A percentile compares a stretch with the other conserved stretches of the same genome.
phyloP scores from a whole-genome alignment of 164 flowering plant genomes.

The Nymphaea colorata region DNA sequence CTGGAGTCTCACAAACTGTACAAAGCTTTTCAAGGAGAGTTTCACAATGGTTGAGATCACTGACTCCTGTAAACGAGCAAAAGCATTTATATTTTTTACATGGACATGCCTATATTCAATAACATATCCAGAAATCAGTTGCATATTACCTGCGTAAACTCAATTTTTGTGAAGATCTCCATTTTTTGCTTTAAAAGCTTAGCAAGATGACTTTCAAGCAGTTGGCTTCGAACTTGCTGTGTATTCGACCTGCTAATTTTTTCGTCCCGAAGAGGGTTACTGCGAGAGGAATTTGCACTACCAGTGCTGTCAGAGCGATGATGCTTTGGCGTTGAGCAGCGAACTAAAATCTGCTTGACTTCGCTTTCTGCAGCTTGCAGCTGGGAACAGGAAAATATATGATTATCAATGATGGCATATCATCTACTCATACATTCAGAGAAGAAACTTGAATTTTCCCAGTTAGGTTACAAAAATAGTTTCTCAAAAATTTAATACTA shows the following conservation, averaged over 20 bases:
- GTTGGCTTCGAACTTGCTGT: conserved; percentile 87
- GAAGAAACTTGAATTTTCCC: too few species aligned
- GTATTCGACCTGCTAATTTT: conserved; percentile 54
- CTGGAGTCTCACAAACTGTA: conserved; percentile 85
- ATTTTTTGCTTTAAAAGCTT: conserved; percentile 92
- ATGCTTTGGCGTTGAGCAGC: conserved; percentile 48
- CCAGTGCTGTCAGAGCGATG: conserved; percentile 88
- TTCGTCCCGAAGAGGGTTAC: conserved; percentile 83
- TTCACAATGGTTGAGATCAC: conserved; percentile 62
- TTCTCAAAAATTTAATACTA: too few species aligned
- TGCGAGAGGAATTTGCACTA: conserved; percentile 81
- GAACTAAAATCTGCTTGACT: conserved; percentile 77
- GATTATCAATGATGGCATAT: not conserved
- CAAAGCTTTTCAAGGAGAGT: conserved; percentile 86
- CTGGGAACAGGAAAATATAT: conserved; percentile 19
- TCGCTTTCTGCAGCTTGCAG: conserved; percentile 56
- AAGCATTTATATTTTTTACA: conserved; percentile 6
- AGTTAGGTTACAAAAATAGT: too few species aligned
- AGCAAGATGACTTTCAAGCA: conserved; percentile 93
- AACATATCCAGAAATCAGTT: not conserved
- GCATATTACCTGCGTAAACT: conserved; percentile 65
- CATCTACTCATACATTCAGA: too few species aligned
- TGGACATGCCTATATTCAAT: not conserved
- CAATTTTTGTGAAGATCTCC: conserved; percentile 94
- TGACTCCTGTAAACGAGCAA: conserved; percentile 51